Evolutionary conservation across 129 eudicot genomes (phyloP).

Genomic region (Solidago caesia): DNA sequence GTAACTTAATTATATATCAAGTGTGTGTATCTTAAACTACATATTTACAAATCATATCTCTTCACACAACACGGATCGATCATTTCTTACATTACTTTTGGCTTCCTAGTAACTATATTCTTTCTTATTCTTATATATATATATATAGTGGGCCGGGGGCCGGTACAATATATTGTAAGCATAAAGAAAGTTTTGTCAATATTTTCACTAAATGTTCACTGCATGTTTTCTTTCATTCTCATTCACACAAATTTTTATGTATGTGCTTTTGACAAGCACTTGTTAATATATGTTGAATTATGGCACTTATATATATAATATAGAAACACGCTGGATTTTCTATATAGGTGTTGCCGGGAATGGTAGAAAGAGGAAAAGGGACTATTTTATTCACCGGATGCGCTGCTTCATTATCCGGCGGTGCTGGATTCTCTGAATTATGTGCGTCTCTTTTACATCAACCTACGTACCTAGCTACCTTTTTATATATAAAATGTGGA

Average conservation of each 20-base stretch:
- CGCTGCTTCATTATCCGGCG: conserved; percentile 70
- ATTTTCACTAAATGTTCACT: too few relatives aligned
- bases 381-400: conserved; percentile 89
- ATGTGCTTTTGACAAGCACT: not conserved
- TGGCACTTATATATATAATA: not conserved
- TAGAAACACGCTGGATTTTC: not conserved
- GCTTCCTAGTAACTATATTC: too few relatives aligned
- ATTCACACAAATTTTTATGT: not conserved
- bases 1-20: too few relatives aligned
- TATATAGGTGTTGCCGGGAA: conserved; percentile 70
- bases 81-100: too few relatives aligned
- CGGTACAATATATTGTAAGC: too few relatives aligned
- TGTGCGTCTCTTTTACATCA: conserved; percentile 34
- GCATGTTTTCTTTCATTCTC: not conserved
- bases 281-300: not conserved
- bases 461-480: too few relatives aligned
- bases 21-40: too few relatives aligned
- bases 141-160: too few relatives aligned
- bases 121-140: too few relatives aligned
- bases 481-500: not conserved
- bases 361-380: conserved; percentile 84
- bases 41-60: too few relatives aligned
- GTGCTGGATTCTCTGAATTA: conserved; percentile 73
- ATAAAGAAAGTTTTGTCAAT: too few relatives aligned
- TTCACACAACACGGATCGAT: too few relatives aligned